These are phyloP conservation scores for Hypericum androsaemum DNA, from an alignment of 345 rosid species.

Conservation along the genomic window DNA sequence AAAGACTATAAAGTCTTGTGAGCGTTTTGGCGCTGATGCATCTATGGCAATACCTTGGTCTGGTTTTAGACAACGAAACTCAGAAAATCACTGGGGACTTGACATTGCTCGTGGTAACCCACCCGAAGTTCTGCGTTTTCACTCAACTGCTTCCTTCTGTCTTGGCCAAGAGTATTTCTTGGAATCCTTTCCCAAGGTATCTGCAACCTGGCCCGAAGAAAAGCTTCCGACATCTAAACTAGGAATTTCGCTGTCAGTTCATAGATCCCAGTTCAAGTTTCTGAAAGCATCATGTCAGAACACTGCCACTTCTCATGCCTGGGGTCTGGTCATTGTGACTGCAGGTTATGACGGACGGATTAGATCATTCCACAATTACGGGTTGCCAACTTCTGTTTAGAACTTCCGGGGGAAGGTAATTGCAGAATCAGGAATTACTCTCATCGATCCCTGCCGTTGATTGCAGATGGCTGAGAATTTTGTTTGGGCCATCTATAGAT, in stretches of 20 bases:
- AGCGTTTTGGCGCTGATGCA: slow-evolving; percentile 29
- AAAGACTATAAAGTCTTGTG: slow-evolving; percentile 25
- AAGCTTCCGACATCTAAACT: slow-evolving; percentile 21
- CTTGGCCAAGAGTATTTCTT: slow-evolving; percentile 12
- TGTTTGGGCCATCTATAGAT: too few relatives aligned
- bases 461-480: too few relatives aligned
- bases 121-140: slow-evolving; percentile 15
- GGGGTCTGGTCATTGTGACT: slow-evolving; percentile 36
- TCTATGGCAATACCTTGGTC: slow-evolving; percentile 34
- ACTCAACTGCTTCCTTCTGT: slow-evolving; percentile 21
- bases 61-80: slow-evolving; percentile 9
- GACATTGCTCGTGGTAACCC: slow-evolving; percentile 15
- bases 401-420: neutral
- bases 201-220: slow-evolving; percentile 60
- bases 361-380: slow-evolving; percentile 34
- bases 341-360: slow-evolving; percentile 40
- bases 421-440: neutral
- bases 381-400: slow-evolving; percentile 23
- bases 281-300: slow-evolving; percentile 21
- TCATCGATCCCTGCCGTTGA: too few relatives aligned
- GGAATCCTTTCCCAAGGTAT: slow-evolving; percentile 27
- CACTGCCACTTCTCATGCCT: slow-evolving; percentile 21
- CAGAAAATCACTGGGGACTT: slow-evolving; percentile 2
- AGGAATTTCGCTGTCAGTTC: slow-evolving; percentile 17
- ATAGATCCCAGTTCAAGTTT: slow-evolving; percentile 29